Evolutionary conservation across 1,139 yeast genomes (phyloP), one percentile per base, ranked within the genome.

Genomic region (Hyphopichia buzzinii): DNA sequence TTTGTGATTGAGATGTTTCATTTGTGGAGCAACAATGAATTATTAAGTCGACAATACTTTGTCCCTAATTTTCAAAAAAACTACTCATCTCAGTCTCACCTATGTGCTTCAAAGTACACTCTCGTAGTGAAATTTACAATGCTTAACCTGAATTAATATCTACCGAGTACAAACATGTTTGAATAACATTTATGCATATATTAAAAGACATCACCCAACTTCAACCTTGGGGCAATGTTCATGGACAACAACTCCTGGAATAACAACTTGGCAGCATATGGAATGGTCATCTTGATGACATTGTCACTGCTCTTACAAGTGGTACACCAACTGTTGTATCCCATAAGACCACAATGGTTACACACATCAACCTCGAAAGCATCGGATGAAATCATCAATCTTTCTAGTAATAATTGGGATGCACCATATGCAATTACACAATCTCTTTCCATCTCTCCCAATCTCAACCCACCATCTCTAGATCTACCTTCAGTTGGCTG

Each of bases 341-440:
- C 97, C 96, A 92, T 88, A 48, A 94, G 75, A n/a, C 98, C 98
- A 74, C 99, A 92, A 36, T 77, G 72, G 55, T 86, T 86, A 68
- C 99, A 92, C 25, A 92, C 82, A 57, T 92, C 97, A 28, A 92
- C 97, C 51, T 94, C 97, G 58, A 92, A 92, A 0, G 97, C 97
- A 70, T 92, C 99, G 0, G 97, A 90, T 29, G 96, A 87, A 38
- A 92, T 68, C 99, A 92, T 94, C 52, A 92, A 76, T 63, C 99
- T 82, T 64, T 92, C 99, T 67, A 90, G 88, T 67, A 92, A 77
- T 72, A 92, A 92, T 7, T 97, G 95, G 2, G 98, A 97, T 2
- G 97, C 97, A 61, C 98, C 98, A 62, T 92, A 97, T 4, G 98
- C 98, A 74, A 92, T 92, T 96, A 94, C 92, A 84, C 98, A 92